Conservation (phyloP, 441 rosid species). For the Sinapis alba region DNA sequence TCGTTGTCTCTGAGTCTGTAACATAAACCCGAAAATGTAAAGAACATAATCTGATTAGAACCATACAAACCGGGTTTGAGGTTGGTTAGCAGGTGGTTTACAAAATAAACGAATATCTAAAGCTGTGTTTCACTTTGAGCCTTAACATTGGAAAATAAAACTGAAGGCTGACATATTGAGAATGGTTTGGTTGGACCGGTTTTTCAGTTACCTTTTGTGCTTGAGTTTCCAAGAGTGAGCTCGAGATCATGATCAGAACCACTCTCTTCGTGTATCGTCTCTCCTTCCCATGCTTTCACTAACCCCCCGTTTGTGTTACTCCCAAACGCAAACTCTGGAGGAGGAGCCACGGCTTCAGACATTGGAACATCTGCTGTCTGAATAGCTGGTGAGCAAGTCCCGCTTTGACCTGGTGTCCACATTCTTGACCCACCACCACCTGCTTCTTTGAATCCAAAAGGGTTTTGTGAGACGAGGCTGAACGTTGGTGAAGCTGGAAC, state of each 20-base stretch:
- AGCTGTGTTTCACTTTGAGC: slow-evolving; percentile 24
- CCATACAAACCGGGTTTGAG: background rate
- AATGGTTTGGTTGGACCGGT: slow-evolving; percentile 24
- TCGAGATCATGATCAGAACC: slow-evolving; percentile 81
- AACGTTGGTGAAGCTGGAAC: slow-evolving; percentile 74
- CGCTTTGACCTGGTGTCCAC: slow-evolving; percentile 79
- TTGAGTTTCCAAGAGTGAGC: slow-evolving; percentile 80
- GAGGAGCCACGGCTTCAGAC: slow-evolving; percentile 46
- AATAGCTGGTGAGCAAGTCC: slow-evolving; percentile 76
- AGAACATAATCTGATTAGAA: background rate
- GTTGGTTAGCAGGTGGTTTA: slow-evolving; percentile 2
- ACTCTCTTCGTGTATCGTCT: slow-evolving; percentile 75
- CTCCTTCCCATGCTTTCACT: slow-evolving; percentile 85
- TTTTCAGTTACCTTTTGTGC: slow-evolving; percentile 41
- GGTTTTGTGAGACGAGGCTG: slow-evolving; percentile 60
- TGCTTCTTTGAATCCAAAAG: slow-evolving; percentile 58
- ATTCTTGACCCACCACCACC: slow-evolving; percentile 50
- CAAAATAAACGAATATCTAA: slow-evolving; percentile 26
- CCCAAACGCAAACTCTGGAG: slow-evolving; percentile 73
- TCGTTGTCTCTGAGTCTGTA: background rate
- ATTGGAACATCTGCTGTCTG: slow-evolving; percentile 66
- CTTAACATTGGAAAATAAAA: slow-evolving; percentile 19
- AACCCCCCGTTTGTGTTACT: slow-evolving; percentile 56
- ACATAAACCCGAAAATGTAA: slow-evolving; percentile 11
- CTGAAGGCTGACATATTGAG: background rate